A percentile compares a stretch with the other conserved stretches of the same genome.
These are phyloP conservation scores for Anthostomella pinea DNA, from an alignment of 2,329 filamentous ascomycete genomes.

Conservation along the genomic window DNA sequence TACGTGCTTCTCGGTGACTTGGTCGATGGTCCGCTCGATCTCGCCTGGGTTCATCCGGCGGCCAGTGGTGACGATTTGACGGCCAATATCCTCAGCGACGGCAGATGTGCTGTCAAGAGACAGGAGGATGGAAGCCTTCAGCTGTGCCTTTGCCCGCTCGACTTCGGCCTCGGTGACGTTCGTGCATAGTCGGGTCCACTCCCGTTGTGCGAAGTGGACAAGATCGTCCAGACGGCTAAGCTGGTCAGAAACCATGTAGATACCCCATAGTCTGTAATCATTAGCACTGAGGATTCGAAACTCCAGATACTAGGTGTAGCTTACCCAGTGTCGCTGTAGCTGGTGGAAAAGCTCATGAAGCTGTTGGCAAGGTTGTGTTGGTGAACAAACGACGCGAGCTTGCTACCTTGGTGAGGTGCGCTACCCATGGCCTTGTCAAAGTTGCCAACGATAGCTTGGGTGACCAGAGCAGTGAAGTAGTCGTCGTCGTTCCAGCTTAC, in stretches of 20 bases:
- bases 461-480: constrained; percentile 97
- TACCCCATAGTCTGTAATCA: constrained; percentile 84
- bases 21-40: constrained; percentile 87
- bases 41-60: constrained; percentile 87
- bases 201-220: constrained; percentile 95
- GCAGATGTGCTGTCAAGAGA: constrained; percentile 97
- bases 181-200: constrained; percentile 94
- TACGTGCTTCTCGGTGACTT: constrained; percentile 91
- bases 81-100: constrained; percentile 95
- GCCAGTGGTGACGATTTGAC: constrained; percentile 97
- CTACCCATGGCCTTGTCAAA: constrained; percentile 99
- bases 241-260: constrained; percentile 95
- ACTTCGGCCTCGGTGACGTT: constrained; percentile 87
- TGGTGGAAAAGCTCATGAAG: constrained; percentile 99
- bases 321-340: constrained; percentile 98
- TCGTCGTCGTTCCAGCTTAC: constrained; percentile 99
- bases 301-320: constrained; percentile 32
- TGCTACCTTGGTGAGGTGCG: constrained; percentile 95
- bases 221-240: constrained; percentile 86
- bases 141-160: constrained; percentile 97
- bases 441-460: constrained; percentile 98
- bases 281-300: constrained; percentile 13
- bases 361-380: constrained; percentile 96
- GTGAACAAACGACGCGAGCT: constrained; percentile 92
- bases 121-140: constrained; percentile 96